phyloP scores from a whole-genome alignment of 306 rosid genomes.

The Malus sylvestris region DNA sequence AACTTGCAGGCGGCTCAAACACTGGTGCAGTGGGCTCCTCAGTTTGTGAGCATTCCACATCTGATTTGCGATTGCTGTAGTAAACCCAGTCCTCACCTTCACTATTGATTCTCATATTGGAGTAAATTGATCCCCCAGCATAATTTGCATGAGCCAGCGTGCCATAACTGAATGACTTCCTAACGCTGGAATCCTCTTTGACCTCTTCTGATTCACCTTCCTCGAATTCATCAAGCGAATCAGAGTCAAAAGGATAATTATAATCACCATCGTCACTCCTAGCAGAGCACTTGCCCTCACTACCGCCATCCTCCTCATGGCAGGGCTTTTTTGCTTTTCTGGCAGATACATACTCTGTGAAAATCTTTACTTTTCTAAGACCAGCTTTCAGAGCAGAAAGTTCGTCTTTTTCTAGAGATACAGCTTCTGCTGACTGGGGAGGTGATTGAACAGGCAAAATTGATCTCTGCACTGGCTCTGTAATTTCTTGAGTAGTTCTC shows the following conservation, averaged over 20 bases:
- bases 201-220: conserved; percentile 84
- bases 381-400: conserved; percentile 95
- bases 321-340: conserved; percentile 65
- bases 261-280: conserved; percentile 91
- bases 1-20: conserved; percentile 53
- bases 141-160: conserved; percentile 74
- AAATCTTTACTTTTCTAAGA: conserved; percentile 82
- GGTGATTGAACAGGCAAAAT: conserved; percentile 53
- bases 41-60: conserved; percentile 40
- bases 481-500: conserved; percentile 61
- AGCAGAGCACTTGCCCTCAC: conserved; percentile 77
- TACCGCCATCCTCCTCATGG: conserved; percentile 76
- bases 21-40: conserved; percentile 57
- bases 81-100: conserved; percentile 85
- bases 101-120: conserved; percentile 42
- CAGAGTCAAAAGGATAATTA: conserved; percentile 87
- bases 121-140: conserved; percentile 75
- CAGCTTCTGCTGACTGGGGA: conserved; percentile 45
- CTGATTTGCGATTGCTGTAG: conserved; percentile 77
- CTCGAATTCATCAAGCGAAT: conserved; percentile 82
- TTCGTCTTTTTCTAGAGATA: conserved; percentile 68
- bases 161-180: conserved; percentile 98
- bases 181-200: conserved; percentile 61
- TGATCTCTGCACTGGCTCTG: conserved; percentile 56
- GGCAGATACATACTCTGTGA: conserved; percentile 67